Evolutionary conservation across 1,139 yeast species (phyloP).

Genomic region (Suhomyces kunorum): DNA sequence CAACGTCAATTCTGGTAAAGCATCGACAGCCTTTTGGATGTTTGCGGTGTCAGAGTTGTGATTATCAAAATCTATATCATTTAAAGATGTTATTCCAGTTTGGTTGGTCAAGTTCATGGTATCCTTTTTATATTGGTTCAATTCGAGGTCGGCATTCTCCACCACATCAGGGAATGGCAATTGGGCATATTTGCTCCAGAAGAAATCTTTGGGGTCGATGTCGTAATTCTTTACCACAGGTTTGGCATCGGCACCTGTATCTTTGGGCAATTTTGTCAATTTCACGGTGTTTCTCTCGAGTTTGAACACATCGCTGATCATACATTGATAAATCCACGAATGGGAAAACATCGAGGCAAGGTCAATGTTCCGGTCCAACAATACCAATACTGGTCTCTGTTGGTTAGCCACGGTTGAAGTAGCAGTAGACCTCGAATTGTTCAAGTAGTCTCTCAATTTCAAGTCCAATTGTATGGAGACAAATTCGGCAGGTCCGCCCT

Average conservation of each 20-base stretch:
- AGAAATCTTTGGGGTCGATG: slow-evolving; percentile 88
- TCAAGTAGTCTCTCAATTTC: slow-evolving; percentile 78
- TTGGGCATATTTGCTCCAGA: slow-evolving; percentile 83
- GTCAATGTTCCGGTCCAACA: slow-evolving; percentile 87
- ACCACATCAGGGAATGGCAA: slow-evolving; percentile 98
- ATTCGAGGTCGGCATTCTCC: slow-evolving; percentile 85
- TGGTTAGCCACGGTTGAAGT: slow-evolving; percentile 24
- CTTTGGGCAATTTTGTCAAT: slow-evolving; percentile 39
- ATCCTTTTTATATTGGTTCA: slow-evolving; percentile 77
- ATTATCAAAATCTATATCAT: slow-evolving; percentile 69
- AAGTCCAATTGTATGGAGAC: slow-evolving; percentile 85
- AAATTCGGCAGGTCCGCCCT: slow-evolving; percentile 94
- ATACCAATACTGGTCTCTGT: slow-evolving; percentile 73
- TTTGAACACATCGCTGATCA: slow-evolving; percentile 89
- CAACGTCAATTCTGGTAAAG: slow-evolving; percentile 87
- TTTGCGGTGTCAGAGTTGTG: slow-evolving; percentile 65
- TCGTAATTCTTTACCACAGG: slow-evolving; percentile 63
- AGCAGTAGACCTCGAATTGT: slow-evolving; percentile 54
- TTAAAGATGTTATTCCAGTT: slow-evolving; percentile 70
- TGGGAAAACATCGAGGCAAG: slow-evolving; percentile 92
- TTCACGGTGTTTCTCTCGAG: slow-evolving; percentile 74
- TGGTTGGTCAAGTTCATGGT: slow-evolving; percentile 82
- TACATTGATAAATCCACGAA: slow-evolving; percentile 96
- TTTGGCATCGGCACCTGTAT: slow-evolving; percentile 24
- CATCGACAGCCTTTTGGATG: slow-evolving; percentile 86